These are phyloP conservation scores for Salix caprea DNA, from an alignment of 345 rosid genomes.

Conservation along the genomic window DNA sequence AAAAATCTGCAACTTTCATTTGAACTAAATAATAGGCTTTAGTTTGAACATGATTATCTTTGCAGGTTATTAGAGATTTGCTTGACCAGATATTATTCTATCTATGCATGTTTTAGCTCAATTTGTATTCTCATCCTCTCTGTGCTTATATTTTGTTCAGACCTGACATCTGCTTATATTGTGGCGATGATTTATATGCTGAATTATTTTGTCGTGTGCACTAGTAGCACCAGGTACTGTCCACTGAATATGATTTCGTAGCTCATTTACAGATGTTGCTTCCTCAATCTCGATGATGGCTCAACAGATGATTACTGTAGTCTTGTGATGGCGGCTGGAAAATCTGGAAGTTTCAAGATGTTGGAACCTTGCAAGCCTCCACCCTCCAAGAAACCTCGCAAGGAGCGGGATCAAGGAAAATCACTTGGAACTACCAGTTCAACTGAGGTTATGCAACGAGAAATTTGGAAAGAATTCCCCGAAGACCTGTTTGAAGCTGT, in stretches of 20 bases:
- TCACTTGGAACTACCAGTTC: constrained; percentile 29
- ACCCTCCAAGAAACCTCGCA: constrained; percentile 62
- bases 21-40: background rate
- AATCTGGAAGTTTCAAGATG: constrained; percentile 57
- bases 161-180: background rate
- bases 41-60: background rate
- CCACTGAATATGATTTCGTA: background rate
- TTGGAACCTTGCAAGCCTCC: constrained; percentile 70
- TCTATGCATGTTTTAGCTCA: background rate
- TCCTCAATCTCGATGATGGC: constrained; percentile 50
- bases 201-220: background rate
- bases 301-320: constrained; percentile 63
- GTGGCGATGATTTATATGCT: background rate
- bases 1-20: background rate
- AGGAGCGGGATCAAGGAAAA: constrained; percentile 65
- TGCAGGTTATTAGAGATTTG: background rate
- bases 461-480: constrained; percentile 91
- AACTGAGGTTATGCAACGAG: constrained; percentile 62
- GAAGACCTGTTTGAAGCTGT: constrained; percentile 91
- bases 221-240: background rate
- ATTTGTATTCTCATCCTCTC: background rate
- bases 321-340: constrained; percentile 71
- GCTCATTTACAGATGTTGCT: constrained; percentile 56
- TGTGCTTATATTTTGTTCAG: background rate
- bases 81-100: background rate